Base-by-base conservation (phyloP, 352 stramenopile genomes). In the Peronospora belbahrii region DNA sequence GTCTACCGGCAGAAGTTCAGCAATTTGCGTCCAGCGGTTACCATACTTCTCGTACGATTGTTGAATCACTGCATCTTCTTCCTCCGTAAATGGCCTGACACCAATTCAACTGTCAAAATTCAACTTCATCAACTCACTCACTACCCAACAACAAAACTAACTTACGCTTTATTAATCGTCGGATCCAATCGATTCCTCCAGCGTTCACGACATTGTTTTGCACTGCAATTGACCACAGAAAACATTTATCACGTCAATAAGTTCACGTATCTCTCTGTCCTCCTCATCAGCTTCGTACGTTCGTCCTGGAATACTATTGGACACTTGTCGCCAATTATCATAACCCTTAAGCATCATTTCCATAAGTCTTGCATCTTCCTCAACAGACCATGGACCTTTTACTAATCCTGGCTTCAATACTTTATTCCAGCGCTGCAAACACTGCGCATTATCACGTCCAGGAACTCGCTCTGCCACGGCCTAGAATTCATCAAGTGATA, bases 131-230 rank as follows among this genome's bases (percentile, higher is more conserved):
- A 33, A 15, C 9, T 14, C 11, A 13, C 2, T 13, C 25, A 31
- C 7, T 34, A 34, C 24, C 32, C 27, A 10, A 39, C 15, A 41
- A 30, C 0, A 11, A 30, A 5, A 42, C n/a, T n/a, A n/a, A 30
- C 70, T 35, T 59, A 90, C 79, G 71, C 68, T 67, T 88, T 89
- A 61, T 89, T 93, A 55, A 97, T 87, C 42, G 82, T 93, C 10
- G 95, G 95, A 63, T 98, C 91, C 44, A 98, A 63, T 49, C 97
- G 93, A 64, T 98, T 98, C 33, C 96, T 73, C 85, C 94, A 98
- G 25, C 95, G 91, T 56, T 98, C 94, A 17, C 95, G 84, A 48
- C 95, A 98, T 59, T 98, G 95, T 60, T 98, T 98, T 0, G 83
- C 78, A 10, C 77, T 92, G 40, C 34, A 35, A 28, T 18, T n/a